A percentile compares a stretch with the other conserved stretches of the same genome.
Evolutionary conservation across 1,139 yeast species (phyloP).

Genomic region (Nakaseomyces sp.): DNA sequence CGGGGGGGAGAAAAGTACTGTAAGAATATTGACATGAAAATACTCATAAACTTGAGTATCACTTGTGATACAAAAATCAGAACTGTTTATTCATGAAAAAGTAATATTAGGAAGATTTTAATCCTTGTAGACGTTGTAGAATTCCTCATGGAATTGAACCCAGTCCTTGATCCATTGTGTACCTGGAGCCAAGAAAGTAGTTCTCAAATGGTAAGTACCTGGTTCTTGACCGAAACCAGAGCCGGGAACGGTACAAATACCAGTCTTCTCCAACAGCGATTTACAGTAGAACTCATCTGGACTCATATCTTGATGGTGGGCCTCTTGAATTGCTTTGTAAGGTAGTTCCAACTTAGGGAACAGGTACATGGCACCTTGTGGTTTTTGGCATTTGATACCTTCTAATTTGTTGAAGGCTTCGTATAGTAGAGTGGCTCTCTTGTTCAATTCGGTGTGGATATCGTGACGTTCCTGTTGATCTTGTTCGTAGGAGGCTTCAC

Average conservation of each 20-base stretch:
- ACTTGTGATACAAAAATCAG: not conserved
- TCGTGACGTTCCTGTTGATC: slow-evolving; percentile 53
- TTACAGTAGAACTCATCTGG: slow-evolving; percentile 87
- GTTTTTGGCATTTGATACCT: slow-evolving; percentile 75
- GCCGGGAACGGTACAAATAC: slow-evolving; percentile 96
- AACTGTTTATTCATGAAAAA: not conserved
- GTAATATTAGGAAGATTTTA: not conserved
- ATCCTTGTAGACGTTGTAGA: slow-evolving; percentile 48
- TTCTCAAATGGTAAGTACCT: slow-evolving; percentile 85
- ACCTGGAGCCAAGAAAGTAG: slow-evolving; percentile 95
- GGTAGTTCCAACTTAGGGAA: slow-evolving; percentile 73
- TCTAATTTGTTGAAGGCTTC: slow-evolving; percentile 67
- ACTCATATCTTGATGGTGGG: slow-evolving; percentile 44
- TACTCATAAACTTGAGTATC: not conserved
- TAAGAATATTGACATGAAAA: not conserved
- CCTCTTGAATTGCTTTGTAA: slow-evolving; percentile 50
- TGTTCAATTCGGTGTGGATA: slow-evolving; percentile 53
- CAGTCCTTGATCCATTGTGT: slow-evolving; percentile 75
- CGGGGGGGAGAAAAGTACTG: too few species aligned
- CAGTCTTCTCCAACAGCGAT: slow-evolving; percentile 75
- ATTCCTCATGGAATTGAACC: slow-evolving; percentile 65
- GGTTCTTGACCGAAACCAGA: slow-evolving; percentile 90
- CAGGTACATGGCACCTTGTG: slow-evolving; percentile 96
- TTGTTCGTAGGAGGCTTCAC: slow-evolving; percentile 64
- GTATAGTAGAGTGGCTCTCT: slow-evolving; percentile 57